phyloP scores from a whole-genome alignment of 129 eudicot genomes.

The Mikania micrantha region DNA sequence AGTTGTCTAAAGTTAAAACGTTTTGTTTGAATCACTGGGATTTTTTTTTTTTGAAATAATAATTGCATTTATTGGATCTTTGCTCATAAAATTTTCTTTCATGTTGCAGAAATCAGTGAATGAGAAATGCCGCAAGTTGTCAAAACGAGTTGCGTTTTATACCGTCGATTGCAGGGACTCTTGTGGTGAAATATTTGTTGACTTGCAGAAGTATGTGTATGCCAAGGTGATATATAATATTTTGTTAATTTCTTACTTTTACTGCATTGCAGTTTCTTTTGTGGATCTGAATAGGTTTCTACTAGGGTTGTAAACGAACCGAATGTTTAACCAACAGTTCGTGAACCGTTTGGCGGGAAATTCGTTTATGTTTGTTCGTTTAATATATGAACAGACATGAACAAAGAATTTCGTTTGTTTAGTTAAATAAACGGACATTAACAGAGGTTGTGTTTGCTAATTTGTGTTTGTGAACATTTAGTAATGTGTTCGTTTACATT shows the following conservation, averaged over 20 bases:
- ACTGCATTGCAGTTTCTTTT: background rate
- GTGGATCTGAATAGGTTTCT: background rate
- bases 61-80: background rate
- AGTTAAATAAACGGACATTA: too few species aligned
- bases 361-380: too few species aligned
- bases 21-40: background rate
- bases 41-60: background rate
- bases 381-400: too few species aligned
- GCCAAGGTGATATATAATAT: constrained; percentile 49
- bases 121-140: constrained; percentile 74
- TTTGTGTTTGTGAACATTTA: too few species aligned
- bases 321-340: too few species aligned
- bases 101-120: constrained; percentile 72
- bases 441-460: too few species aligned
- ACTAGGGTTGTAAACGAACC: too few species aligned
- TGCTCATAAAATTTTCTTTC: background rate
- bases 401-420: too few species aligned
- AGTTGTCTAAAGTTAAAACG: background rate
- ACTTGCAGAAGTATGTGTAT: constrained; percentile 64
- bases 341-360: too few species aligned
- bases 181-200: constrained; percentile 96
- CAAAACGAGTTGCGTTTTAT: constrained; percentile 79
- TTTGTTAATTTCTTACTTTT: background rate
- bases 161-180: constrained; percentile 86
- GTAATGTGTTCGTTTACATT: too few species aligned